Evolutionary conservation across 2,329 filamentous ascomycete species (phyloP), one percentile per base, ranked within the genome.

Genomic region (Aspergillus sp.): DNA sequence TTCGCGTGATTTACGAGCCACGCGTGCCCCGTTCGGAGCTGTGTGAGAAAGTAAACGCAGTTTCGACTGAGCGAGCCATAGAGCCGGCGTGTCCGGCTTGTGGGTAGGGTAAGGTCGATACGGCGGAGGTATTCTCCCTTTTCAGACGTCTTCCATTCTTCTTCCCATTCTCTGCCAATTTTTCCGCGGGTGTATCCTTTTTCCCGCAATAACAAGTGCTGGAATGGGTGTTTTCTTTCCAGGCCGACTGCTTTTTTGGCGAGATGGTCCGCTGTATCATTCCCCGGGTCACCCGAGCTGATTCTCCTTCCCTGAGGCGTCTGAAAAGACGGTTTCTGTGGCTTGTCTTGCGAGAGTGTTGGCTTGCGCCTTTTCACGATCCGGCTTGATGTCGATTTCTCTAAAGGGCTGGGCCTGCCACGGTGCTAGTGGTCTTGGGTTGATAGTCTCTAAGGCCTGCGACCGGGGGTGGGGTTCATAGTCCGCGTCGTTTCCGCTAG

Each of bases 21-120:
- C 8, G 44, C 51, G 39, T 58, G 48, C 33, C 52, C 47, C 0
- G 51, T 57, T 19, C 48, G 46, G 9, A 58, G 43, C 36, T 58
- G 50, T 7, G 44, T 47, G 7, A 55, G 44, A 8, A 55, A 37
- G 39, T 53, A 58, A 4, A 47, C 46, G 46, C 37, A 46, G 37
- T 47, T 47, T 27, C 47, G 39, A 6, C 50, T 40, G 1, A 57
- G 46, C 9, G 37, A 42, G 33, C 47, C 33, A 34, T 56, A 58
- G 5, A 50, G 33, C 7, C 44, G 31, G 8, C 37, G 19, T 7
- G 43, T 43, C 10, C 19, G 31, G 31, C 38, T 40, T 9, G 40
- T 34, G 13, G 43, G 48, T 30, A 53, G 39, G 9, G 6, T 13
- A 7, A 6, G 9, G 33, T 51, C 38, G 2, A 52, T 37, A 30